A percentile compares a stretch with the other conserved stretches of the same genome.
phyloP scores from a whole-genome alignment of 768 basidiomycete genomes.

The Psilocybe sp. region DNA sequence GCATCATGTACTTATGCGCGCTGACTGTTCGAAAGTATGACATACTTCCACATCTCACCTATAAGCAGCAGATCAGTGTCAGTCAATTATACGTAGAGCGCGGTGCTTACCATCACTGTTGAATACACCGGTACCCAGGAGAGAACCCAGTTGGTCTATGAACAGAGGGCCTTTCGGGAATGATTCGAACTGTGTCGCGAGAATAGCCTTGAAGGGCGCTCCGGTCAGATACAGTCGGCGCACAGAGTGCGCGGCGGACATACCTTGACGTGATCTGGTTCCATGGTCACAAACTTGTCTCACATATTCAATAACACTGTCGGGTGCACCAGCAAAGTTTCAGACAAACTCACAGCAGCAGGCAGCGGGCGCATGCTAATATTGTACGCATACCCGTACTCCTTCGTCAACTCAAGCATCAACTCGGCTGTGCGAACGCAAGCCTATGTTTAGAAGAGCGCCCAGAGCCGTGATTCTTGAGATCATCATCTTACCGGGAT shows the following conservation, averaged over 20 bases:
- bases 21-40: conserved; percentile 19
- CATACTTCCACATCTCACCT: conserved; percentile 18
- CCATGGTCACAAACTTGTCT: conserved; percentile 36
- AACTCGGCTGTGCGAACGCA: conserved; percentile 21
- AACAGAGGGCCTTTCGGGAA: conserved; percentile 40
- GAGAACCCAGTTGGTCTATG: conserved; percentile 24
- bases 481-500: conserved; percentile 28
- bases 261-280: conserved; percentile 48
- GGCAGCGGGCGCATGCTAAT: conserved; percentile 7
- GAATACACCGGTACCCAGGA: conserved; percentile 59
- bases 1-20: background rate
- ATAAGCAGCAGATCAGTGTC: background rate
- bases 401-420: conserved; percentile 18
- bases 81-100: background rate
- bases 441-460: background rate
- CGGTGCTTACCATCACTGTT: conserved; percentile 48
- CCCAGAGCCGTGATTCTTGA: background rate
- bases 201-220: conserved; percentile 29
- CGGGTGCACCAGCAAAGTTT: conserved; percentile 23
- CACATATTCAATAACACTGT: conserved; percentile 13
- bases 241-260: background rate
- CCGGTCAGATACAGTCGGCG: background rate
- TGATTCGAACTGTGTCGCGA: conserved; percentile 46
- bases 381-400: conserved; percentile 31
- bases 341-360: no score